Evolutionary conservation across 306 rosid species (phyloP).

Genomic region (Quercus engelmannii): DNA sequence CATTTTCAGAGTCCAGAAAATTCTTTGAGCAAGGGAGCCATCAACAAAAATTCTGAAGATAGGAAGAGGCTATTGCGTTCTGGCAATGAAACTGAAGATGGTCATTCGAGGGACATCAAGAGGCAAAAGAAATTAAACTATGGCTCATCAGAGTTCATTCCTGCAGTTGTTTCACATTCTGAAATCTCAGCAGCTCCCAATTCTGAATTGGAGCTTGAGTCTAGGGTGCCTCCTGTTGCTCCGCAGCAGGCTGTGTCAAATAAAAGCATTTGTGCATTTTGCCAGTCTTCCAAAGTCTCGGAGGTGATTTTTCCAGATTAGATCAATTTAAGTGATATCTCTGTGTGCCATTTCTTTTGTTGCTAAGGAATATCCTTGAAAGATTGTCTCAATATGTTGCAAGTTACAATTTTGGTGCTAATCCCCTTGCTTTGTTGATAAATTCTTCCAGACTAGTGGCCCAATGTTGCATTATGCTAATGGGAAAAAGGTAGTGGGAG

Average conservation of each 20-base stretch:
- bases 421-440: conserved; percentile 1
- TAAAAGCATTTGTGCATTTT: conserved; percentile 63
- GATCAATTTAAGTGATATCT: not conserved
- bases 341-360: not conserved
- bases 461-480: conserved; percentile 68
- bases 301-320: conserved; percentile 42
- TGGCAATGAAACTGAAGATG: conserved; percentile 51
- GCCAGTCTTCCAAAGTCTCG: conserved; percentile 67
- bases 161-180: conserved; percentile 17
- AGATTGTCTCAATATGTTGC: not conserved
- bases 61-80: conserved; percentile 30
- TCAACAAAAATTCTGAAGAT: conserved; percentile 26
- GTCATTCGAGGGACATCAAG: conserved; percentile 45
- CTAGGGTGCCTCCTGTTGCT: conserved; percentile 24
- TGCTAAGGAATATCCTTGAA: not conserved
- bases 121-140: conserved; percentile 42
- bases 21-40: conserved; percentile 38
- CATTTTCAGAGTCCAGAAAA: conserved; percentile 37
- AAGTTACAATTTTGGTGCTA: conserved; percentile 2
- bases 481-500: conserved; percentile 52
- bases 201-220: conserved; percentile 13
- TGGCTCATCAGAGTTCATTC: conserved; percentile 15
- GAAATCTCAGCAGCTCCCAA: conserved; percentile 18
- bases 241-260: conserved; percentile 10
- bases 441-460: conserved; percentile 61